phyloP scores from a whole-genome alignment of 352 stramenopile species.

The Poterioochromonas sp. region DNA sequence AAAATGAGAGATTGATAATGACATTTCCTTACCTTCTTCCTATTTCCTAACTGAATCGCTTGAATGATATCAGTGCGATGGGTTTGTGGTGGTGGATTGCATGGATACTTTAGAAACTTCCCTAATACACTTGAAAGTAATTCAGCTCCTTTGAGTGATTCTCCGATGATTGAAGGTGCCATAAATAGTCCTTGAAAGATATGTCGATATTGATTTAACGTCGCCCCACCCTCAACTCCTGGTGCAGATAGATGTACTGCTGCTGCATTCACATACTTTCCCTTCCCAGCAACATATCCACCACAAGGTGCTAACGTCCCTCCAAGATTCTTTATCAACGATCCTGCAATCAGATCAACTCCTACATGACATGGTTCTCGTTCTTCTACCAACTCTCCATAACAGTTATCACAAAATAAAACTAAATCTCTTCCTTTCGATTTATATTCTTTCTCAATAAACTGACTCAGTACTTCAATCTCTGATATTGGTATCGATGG shows the following conservation, averaged over 20 bases:
- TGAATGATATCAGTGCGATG: constrained; percentile 48
- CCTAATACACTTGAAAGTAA: constrained; percentile 44
- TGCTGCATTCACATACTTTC: constrained; percentile 12
- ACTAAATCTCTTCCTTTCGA: constrained; percentile 37
- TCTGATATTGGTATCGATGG: constrained; percentile 44
- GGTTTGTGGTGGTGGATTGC: constrained; percentile 32
- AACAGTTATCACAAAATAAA: constrained; percentile 50
- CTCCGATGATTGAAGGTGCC: constrained; percentile 44
- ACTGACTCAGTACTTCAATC: constrained; percentile 40
- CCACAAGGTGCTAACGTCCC: constrained; percentile 31
- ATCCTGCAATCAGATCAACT: constrained; percentile 46
- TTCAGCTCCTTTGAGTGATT: constrained; percentile 47
- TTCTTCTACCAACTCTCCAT: constrained; percentile 49
- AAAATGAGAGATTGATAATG: no score
- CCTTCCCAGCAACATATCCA: constrained; percentile 23
- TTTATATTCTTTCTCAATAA: constrained; percentile 37
- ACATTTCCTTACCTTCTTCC: constrained; percentile 39
- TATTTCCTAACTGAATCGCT: constrained; percentile 42
- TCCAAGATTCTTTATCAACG: constrained; percentile 45
- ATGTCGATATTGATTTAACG: constrained; percentile 24
- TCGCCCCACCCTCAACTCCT: constrained; percentile 26
- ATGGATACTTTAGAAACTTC: constrained; percentile 32
- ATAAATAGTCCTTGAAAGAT: constrained; percentile 44
- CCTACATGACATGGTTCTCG: constrained; percentile 45
- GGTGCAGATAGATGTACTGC: constrained; percentile 17